phyloP scores from a whole-genome alignment of 2,329 filamentous ascomycete genomes.

The Paecilomyces dactylethromorphus region DNA sequence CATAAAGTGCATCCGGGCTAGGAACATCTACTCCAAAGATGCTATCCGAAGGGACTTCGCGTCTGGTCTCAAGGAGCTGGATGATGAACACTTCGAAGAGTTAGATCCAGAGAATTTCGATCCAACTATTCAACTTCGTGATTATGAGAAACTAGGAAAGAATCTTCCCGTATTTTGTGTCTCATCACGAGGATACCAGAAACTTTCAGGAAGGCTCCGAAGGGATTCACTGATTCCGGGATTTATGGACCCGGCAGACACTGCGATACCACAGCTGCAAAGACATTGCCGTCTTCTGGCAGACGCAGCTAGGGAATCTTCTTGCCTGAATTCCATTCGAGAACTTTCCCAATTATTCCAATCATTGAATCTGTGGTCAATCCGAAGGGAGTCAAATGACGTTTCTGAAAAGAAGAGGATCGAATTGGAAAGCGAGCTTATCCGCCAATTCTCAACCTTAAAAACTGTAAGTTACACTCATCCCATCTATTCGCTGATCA shows the following conservation, averaged over 20 bases:
- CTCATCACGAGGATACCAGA: slow-evolving; percentile 57
- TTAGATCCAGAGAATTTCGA: neutral
- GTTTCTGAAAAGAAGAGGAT: neutral
- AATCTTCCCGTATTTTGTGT: slow-evolving; percentile 60
- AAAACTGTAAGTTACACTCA: neutral
- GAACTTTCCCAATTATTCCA: slow-evolving; percentile 7
- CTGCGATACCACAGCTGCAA: slow-evolving; percentile 54
- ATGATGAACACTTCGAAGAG: neutral
- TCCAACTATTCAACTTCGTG: slow-evolving; percentile 42
- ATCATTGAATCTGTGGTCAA: neutral
- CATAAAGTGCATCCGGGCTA: neutral
- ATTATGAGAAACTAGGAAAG: slow-evolving; percentile 53
- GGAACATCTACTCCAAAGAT: neutral
- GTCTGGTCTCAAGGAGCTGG: neutral
- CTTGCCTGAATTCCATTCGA: slow-evolving; percentile 28
- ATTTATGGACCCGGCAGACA: slow-evolving; percentile 48
- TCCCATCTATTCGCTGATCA: neutral
- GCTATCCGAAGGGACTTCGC: neutral
- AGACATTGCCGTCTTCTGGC: slow-evolving; percentile 55
- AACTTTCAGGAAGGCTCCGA: slow-evolving; percentile 48
- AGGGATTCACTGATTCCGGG: slow-evolving; percentile 49
- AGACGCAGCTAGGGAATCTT: slow-evolving; percentile 39
- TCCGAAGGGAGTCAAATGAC: neutral
- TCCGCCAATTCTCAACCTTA: neutral
- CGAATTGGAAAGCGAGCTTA: neutral